A percentile compares a stretch with the other conserved stretches of the same genome.
These are phyloP conservation scores for Castanospermum australe DNA, from an alignment of 306 rosid species.

Conservation along the genomic window DNA sequence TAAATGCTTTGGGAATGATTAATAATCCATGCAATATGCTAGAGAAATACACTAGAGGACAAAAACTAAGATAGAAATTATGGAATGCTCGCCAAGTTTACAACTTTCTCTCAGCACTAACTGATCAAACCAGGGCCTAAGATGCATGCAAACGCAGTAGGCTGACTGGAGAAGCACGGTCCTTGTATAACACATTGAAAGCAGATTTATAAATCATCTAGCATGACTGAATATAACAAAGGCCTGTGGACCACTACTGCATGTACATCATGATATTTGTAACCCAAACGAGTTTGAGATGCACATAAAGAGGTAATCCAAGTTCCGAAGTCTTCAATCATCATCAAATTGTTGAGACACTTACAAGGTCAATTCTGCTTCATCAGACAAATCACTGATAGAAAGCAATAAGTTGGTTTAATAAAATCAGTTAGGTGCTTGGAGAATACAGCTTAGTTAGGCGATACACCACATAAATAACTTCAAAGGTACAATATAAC, in stretches of 20 bases:
- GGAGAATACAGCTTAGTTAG: constrained; percentile 2
- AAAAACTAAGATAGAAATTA: background rate
- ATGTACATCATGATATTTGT: background rate
- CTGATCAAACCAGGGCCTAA: background rate
- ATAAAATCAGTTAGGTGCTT: background rate
- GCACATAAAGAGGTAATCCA: background rate
- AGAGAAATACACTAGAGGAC: background rate
- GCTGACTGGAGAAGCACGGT: background rate
- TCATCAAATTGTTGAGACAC: background rate
- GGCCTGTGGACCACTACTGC: background rate
- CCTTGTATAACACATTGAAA: background rate
- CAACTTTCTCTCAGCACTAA: background rate
- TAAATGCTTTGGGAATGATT: background rate
- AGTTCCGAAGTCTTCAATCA: background rate
- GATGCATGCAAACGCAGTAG: constrained; percentile 5
- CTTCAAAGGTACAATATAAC: background rate
- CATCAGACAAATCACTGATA: constrained; percentile 4
- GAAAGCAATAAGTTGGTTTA: background rate
- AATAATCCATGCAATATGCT: background rate
- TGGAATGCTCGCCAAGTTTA: background rate
- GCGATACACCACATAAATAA: background rate
- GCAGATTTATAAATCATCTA: background rate
- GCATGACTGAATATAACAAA: background rate
- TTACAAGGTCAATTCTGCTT: constrained; percentile 14
- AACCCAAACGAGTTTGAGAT: background rate